These are phyloP conservation scores for Tetrahymena malaccensis DNA, from an alignment of 73 alveolate genomes.

Conservation along the genomic window DNA sequence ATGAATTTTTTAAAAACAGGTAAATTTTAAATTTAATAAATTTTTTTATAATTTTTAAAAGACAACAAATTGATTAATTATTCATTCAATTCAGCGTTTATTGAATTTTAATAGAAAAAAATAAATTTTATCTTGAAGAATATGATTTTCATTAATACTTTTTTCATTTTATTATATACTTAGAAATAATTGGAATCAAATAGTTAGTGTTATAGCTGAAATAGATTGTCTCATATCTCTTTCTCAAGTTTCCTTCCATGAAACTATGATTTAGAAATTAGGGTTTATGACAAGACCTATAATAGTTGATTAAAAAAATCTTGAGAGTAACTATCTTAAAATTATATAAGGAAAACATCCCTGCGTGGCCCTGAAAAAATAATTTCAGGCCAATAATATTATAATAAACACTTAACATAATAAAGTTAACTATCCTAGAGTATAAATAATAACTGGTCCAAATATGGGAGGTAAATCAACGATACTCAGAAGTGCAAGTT, in stretches of 20 bases:
- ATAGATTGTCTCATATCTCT: slow-evolving; percentile 60
- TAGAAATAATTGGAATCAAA: slow-evolving; percentile 44
- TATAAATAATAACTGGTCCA: slow-evolving; percentile 78
- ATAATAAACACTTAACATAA: slow-evolving; percentile 16
- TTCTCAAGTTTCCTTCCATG: slow-evolving; percentile 13
- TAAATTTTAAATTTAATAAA: slow-evolving; percentile 38
- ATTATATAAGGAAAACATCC: slow-evolving; percentile 36
- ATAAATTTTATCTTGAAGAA: no score
- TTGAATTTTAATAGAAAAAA: no score
- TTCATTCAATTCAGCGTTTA: no score
- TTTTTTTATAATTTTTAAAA: neutral
- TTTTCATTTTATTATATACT: slow-evolving; percentile 3
- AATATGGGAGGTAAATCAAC: slow-evolving; percentile 97
- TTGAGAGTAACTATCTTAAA: neutral
- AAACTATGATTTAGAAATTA: slow-evolving; percentile 22
- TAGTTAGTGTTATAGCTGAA: slow-evolving; percentile 46
- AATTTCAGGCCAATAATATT: slow-evolving; percentile 4
- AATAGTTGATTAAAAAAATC: slow-evolving; percentile 35
- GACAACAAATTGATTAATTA: no score
- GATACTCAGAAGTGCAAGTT: slow-evolving; percentile 70
- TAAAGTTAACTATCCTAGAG: neutral
- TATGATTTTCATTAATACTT: slow-evolving; percentile 23
- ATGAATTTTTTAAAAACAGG: slow-evolving; percentile 41
- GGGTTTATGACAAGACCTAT: slow-evolving; percentile 1
- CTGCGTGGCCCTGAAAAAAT: neutral